Conservation (phyloP, 2,329 filamentous ascomycete species). For the Seiridium unicorne region DNA sequence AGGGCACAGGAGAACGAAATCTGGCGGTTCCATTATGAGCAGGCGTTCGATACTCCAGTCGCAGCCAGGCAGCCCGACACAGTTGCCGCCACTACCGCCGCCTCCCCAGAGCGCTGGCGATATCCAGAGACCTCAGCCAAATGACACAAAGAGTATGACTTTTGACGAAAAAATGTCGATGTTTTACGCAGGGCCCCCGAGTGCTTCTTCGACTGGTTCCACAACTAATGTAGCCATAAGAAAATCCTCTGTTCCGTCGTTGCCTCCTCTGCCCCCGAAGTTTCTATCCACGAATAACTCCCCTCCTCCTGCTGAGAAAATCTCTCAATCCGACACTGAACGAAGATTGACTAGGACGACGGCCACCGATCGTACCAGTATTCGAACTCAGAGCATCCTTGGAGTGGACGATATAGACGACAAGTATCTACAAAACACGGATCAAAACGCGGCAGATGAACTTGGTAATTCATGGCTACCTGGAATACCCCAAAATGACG, state of each 20-base stretch:
- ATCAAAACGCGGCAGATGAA: conserved; percentile 26
- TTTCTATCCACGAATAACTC: conserved; percentile 24
- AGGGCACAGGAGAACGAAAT: conserved; percentile 48
- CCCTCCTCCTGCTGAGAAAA: conserved; percentile 16
- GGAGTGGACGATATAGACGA: conserved; percentile 32
- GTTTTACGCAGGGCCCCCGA: conserved; percentile 39
- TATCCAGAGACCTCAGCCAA: conserved; percentile 41
- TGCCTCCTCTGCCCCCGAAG: conserved; percentile 36
- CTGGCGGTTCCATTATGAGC: conserved; percentile 42
- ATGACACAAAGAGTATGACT: conserved; percentile 57
- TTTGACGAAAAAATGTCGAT: conserved; percentile 56
- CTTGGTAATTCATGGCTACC: conserved; percentile 37
- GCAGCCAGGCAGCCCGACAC: conserved; percentile 43
- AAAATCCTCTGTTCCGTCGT: conserved; percentile 42
- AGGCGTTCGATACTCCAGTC: conserved; percentile 45
- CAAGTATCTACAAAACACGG: conserved; percentile 23
- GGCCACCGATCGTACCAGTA: conserved; percentile 30
- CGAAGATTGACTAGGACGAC: conserved; percentile 25
- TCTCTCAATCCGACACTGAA: conserved; percentile 20
- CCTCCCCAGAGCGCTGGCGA: conserved; percentile 41
- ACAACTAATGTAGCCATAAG: conserved; percentile 20
- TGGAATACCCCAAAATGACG: conserved; percentile 22
- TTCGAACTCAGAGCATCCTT: conserved; percentile 39
- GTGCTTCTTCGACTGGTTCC: conserved; percentile 18
- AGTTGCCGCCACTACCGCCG: conserved; percentile 51